Conservation (phyloP, 345 rosid genomes). For the Syzygium aqueum region DNA sequence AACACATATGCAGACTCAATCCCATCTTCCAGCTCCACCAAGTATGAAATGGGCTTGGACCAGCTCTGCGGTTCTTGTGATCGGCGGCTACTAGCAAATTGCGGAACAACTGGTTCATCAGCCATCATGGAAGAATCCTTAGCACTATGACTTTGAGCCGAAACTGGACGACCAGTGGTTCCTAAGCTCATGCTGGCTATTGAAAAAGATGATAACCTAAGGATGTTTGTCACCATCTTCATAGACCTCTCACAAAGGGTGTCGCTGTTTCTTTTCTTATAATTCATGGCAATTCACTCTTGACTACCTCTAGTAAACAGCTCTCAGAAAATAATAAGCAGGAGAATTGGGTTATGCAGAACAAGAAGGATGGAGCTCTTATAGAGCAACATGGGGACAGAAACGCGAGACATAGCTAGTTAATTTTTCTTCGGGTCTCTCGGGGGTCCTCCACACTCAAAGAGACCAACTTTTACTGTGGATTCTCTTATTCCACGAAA, state of each 20-base stretch:
- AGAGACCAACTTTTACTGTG: background rate
- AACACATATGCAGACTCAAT: background rate
- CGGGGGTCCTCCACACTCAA: background rate
- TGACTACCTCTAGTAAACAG: background rate
- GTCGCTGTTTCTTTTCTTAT: constrained; percentile 14
- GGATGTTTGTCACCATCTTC: constrained; percentile 33
- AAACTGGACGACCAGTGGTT: constrained; percentile 7
- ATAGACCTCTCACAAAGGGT: constrained; percentile 40
- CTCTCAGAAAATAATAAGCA: background rate
- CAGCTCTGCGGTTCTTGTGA: constrained; percentile 13
- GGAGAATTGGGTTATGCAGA: background rate
- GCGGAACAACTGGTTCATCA: constrained; percentile 4
- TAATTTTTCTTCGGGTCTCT: background rate
- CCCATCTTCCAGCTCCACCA: constrained; percentile 28
- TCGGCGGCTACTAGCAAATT: constrained; percentile 6
- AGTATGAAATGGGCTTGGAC: constrained; percentile 13
- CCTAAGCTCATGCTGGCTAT: constrained; percentile 42
- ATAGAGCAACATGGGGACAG: background rate
- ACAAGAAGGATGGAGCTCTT: background rate
- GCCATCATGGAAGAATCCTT: constrained; percentile 1
- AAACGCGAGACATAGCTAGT: background rate
- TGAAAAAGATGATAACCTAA: constrained; percentile 40
- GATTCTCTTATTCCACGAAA: background rate
- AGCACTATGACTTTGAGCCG: constrained; percentile 1
- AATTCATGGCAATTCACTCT: constrained; percentile 16